Base-by-base conservation (phyloP, 176 grass and related monocot species). In the Chloris gayana region DNA sequence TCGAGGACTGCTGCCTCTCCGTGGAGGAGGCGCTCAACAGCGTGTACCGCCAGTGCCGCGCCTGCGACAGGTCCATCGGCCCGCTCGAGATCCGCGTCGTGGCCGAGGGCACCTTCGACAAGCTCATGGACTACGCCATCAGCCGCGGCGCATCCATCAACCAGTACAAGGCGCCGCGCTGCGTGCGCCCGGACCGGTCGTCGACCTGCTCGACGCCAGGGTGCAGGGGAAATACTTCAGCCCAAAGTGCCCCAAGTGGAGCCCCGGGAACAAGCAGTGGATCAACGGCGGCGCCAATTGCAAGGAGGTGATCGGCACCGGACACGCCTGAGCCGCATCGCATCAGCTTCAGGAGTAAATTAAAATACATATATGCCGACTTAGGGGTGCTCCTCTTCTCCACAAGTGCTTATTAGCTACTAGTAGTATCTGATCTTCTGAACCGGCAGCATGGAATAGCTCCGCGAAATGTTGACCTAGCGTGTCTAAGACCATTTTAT, bases 121-220 rank as follows among this genome's bases (percentile, higher is more conserved):
- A 99, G 80, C 81, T 99, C 47, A 99, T 99, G 96, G 96, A 99
- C 85, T 99, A 93, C 73, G 93, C 96, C 34, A 79, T 99, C 47
- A 99, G 90, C 84, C 90, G 84, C 51, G 96, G 93, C 58, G 92
- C 96, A 2, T 95, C 92, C 62, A 95, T 99, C 76, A 99, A 99
- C 88, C 96, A 99, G 87, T 99, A 99, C 84, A 99, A 99, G 87
- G 93, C 96, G 49, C 96, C 96, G 62, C 88, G 90, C 13, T 99
- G 96, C 80, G 96, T 99, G 84, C 88, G 86, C 63, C 88, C 1
- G 96, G 96, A 1, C 86, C 93, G 15, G 68, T 95, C 32, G 86
- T 99, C 13, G 86, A 95, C 64, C 96, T 99, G 64, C 93, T 99
- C 63, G 85, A 99, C 68, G 73, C 59, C 5, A 73, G 92, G 79